phyloP scores from a whole-genome alignment of 371 early-diverging fungal species.

The Saksenaea oblongispora region DNA sequence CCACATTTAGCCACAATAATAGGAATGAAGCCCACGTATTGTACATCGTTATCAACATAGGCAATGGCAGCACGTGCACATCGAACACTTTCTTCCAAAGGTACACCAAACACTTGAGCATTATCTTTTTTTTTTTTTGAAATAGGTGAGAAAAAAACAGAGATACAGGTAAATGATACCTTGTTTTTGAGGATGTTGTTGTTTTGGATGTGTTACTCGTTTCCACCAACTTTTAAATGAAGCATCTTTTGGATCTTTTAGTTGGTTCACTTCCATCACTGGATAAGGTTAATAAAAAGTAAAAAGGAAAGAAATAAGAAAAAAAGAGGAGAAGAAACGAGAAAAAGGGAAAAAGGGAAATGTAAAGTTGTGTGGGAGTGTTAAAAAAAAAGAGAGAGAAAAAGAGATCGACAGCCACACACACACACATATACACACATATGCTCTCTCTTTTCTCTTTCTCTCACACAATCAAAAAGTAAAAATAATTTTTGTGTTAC shows the following conservation, averaged over 20 bases:
- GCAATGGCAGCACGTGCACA: slow-evolving; percentile 27
- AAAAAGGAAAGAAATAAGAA: neutral
- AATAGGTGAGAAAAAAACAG: no score
- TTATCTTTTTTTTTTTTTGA: no score
- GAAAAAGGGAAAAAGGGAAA: neutral
- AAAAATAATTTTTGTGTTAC: slow-evolving; percentile 3
- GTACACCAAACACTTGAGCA: slow-evolving; percentile 22
- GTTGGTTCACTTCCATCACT: neutral
- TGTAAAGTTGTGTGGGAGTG: neutral
- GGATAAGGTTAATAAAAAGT: neutral
- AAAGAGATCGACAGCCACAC: neutral
- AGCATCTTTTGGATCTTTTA: slow-evolving; percentile 6
- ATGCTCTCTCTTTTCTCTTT: no score
- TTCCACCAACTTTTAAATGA: slow-evolving; percentile 14
- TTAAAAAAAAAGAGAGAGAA: neutral
- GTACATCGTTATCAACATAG: slow-evolving; percentile 26
- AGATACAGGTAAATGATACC: no score
- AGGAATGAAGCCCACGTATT: slow-evolving; percentile 40
- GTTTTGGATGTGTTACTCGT: neutral
- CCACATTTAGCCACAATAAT: slow-evolving; percentile 54
- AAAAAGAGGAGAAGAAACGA: neutral
- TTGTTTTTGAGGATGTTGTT: slow-evolving; percentile 5
- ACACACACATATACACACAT: neutral
- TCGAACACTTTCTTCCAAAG: slow-evolving; percentile 20
- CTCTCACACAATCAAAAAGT: neutral